Percentiles rank a stretch among this genome's conserved stretches.
These are phyloP conservation scores for Solanum sitiens DNA, from an alignment of 257 asterid genomes.

Conservation along the genomic window DNA sequence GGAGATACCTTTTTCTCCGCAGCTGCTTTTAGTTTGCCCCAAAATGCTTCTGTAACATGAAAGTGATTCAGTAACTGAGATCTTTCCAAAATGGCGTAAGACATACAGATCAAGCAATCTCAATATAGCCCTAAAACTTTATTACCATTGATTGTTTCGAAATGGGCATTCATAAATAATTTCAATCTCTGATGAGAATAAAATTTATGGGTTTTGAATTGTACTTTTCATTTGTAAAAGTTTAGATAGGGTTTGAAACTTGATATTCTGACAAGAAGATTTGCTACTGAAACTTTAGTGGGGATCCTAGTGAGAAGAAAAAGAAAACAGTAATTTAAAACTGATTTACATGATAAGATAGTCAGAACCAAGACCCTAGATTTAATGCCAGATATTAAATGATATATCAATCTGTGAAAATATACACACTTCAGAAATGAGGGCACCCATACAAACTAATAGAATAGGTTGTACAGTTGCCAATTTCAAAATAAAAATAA, in stretches of 20 bases:
- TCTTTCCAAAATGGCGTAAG: neutral
- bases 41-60: slow-evolving; percentile 51
- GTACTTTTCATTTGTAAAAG: neutral
- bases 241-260: neutral
- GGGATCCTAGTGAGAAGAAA: neutral
- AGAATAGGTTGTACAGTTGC: neutral
- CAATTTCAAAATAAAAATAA: neutral
- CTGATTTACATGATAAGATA: neutral
- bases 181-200: neutral
- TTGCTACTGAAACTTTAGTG: neutral
- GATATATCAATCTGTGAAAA: neutral
- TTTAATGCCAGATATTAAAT: neutral
- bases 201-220: neutral
- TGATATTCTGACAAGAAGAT: neutral
- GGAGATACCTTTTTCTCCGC: slow-evolving; percentile 62
- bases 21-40: slow-evolving; percentile 54
- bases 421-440: neutral
- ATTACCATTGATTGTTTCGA: neutral
- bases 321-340: neutral
- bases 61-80: neutral
- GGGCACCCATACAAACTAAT: neutral
- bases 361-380: neutral
- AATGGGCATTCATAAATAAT: neutral
- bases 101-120: neutral
- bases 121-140: neutral